Conservation (phyloP, 176 grass and related monocot species). For the Phoenix roebelenii region DNA sequence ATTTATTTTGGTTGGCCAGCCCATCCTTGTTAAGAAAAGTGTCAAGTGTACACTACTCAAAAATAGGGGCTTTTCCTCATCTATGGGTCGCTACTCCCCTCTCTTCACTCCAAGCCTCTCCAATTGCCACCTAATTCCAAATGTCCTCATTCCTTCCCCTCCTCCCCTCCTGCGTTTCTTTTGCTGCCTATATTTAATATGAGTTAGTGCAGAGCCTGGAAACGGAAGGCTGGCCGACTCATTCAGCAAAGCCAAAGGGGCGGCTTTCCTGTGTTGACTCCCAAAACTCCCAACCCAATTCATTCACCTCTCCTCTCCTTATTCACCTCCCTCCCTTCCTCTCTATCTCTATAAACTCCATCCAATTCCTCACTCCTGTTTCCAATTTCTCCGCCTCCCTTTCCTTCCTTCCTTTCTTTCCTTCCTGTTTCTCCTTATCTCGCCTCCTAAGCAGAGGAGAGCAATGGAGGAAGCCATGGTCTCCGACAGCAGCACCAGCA, state of each 20-base stretch:
- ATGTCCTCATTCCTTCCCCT: background rate
- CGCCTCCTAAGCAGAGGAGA: background rate
- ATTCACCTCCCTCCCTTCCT: no score
- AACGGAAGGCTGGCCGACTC: background rate
- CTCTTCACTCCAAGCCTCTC: conserved; percentile 18
- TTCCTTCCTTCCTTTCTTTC: background rate
- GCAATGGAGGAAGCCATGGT: conserved; percentile 1
- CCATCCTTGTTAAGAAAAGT: no score
- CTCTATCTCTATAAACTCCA: no score
- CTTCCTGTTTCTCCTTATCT: background rate
- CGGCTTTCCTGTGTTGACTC: background rate
- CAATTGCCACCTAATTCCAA: conserved; percentile 8
- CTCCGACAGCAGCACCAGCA: background rate
- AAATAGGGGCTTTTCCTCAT: no score
- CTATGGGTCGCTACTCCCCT: background rate
- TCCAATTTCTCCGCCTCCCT: no score
- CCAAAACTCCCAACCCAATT: no score
- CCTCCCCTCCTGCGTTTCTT: conserved; percentile 3
- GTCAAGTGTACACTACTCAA: no score
- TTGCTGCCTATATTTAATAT: background rate
- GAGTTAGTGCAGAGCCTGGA: conserved; percentile 1
- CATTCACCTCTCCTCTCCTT: background rate
- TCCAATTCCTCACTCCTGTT: no score
- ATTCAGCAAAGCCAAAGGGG: conserved; percentile 2
- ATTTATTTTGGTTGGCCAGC: no score